A percentile compares a stretch with the other conserved stretches of the same genome.
phyloP scores from a whole-genome alignment of 31 red algal genomes.

The Porphyra umbilicalis region DNA sequence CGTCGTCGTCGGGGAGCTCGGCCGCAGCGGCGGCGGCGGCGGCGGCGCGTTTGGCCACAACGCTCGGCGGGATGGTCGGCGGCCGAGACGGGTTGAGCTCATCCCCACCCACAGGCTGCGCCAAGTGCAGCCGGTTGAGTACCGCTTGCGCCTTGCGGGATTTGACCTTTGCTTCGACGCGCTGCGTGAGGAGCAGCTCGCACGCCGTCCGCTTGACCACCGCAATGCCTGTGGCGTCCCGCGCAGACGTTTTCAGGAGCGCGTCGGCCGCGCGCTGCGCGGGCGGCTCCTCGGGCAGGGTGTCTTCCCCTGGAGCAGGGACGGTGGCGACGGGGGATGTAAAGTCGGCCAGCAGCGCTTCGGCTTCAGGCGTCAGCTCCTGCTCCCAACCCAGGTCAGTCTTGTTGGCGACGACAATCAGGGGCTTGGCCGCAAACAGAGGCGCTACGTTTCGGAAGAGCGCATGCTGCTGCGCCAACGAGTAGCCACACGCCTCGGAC shows the following conservation, averaged over 20 bases:
- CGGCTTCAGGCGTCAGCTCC: constrained; percentile 21
- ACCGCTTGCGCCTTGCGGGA: constrained; percentile 52
- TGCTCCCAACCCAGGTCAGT: constrained; percentile 93
- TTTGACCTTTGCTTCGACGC: constrained; percentile 81
- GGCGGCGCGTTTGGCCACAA: constrained; percentile 34
- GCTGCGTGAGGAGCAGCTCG: constrained; percentile 67
- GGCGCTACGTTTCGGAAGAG: constrained; percentile 82
- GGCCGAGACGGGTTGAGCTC: constrained; percentile 15
- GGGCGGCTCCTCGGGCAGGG: constrained; percentile 3
- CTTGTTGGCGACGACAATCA: constrained; percentile 92
- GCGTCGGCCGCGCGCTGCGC: constrained; percentile 14
- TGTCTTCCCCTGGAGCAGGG: neutral
- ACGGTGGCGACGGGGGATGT: neutral
- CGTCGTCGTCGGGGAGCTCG: neutral
- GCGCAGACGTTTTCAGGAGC: constrained; percentile 80
- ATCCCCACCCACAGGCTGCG: constrained; percentile 36
- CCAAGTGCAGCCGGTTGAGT: constrained; percentile 91
- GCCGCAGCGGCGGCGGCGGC: constrained; percentile 3
- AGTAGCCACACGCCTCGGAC: constrained; percentile 89
- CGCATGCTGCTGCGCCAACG: constrained; percentile 69
- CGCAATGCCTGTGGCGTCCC: constrained; percentile 53
- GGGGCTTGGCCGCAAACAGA: constrained; percentile 89
- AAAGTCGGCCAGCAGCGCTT: constrained; percentile 34
- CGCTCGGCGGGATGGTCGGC: constrained; percentile 73
- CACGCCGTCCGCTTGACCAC: constrained; percentile 81